Percentiles rank a stretch among this genome's conserved stretches.
Conservation (phyloP, 306 rosid species). For the Alnus glutinosa region DNA sequence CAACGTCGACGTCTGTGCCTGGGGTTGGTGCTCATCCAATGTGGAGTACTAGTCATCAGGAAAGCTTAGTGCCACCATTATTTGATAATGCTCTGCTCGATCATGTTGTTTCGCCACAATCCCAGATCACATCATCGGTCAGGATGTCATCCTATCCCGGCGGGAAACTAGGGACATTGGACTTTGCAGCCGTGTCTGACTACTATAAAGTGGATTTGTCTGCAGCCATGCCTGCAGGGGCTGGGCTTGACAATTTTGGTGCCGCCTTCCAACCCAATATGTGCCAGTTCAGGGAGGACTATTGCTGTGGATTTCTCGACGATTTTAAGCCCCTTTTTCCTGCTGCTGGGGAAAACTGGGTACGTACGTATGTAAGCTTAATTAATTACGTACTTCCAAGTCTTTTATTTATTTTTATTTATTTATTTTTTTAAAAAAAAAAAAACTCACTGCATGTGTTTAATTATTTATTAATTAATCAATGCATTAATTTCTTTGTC, state of each 20-base stretch:
- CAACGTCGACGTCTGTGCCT: no score
- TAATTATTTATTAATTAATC: no score
- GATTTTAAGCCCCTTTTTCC: constrained; percentile 47
- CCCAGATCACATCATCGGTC: constrained; percentile 14
- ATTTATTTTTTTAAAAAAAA: no score
- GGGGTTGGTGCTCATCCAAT: neutral
- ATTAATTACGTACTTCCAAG: no score
- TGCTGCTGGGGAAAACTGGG: constrained; percentile 49
- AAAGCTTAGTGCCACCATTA: constrained; percentile 42
- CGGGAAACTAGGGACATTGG: constrained; percentile 37
- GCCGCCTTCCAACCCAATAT: constrained; percentile 28
- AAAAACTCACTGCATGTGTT: no score
- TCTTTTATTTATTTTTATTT: no score
- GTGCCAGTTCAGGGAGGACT: constrained; percentile 51
- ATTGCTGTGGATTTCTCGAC: constrained; percentile 41
- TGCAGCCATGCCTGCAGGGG: no score
- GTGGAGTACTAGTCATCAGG: constrained; percentile 41
- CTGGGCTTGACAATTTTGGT: constrained; percentile 37
- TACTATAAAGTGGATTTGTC: constrained; percentile 29
- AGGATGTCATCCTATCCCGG: constrained; percentile 41
- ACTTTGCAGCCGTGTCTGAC: constrained; percentile 36
- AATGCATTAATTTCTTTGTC: no score
- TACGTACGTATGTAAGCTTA: constrained; percentile 6
- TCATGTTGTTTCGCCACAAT: constrained; percentile 36
- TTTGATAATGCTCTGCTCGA: constrained; percentile 40